Base-by-base conservation (phyloP, 2,329 filamentous ascomycete genomes). In the Talaromyces funiculosus region DNA sequence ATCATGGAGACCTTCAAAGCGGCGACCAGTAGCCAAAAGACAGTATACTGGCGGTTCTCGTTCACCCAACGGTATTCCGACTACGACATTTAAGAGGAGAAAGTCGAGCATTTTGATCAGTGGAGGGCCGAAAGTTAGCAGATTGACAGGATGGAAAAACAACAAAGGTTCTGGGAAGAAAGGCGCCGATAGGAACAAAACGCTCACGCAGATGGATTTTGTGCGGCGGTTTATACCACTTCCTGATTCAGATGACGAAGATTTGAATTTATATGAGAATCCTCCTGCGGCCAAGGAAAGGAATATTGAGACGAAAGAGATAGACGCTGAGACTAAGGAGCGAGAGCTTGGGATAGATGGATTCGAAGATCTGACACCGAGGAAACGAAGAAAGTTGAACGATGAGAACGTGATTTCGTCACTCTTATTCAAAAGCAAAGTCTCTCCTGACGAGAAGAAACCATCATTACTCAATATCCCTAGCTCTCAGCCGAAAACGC, bases 121-220 rank as follows among this genome's bases (percentile, higher is more conserved):
- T 6, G 57, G 62, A 16, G 57, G 55, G 4, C 43, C 57, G 12
- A 61, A 64, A 26, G 68, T 64, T 35, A 66, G 59, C 10, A 64
- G 64, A 10, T 66, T 64, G 22, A 64, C 12, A 69, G 70, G n/a
- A n/a, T n/a, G 53, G 62, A 61, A 29, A 64, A 69, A 67, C 16
- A 62, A 67, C 26, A 62, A 40, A 40, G 31, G n/a, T 4, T n/a
- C 10, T 2, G 24, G 51, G 18, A 26, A n/a, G 8, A 54, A 54
- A 31, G 55, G 64, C 42, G 64, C 65, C 18, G 66, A 70, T 51
- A 64, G 66, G 18, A 67, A 75, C 57, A 75, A 76, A 47, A 77
- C 74, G 0, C 67, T 77, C n/a, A 77, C 75, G 2, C 75, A 77
- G 63, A 76, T 77, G 74, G 70, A 75, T 57, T 77, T 73, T 64